Evolutionary conservation across 78 protist species (phyloP), one percentile per base, ranked within the genome.

Genomic region (Guillardia theta): DNA sequence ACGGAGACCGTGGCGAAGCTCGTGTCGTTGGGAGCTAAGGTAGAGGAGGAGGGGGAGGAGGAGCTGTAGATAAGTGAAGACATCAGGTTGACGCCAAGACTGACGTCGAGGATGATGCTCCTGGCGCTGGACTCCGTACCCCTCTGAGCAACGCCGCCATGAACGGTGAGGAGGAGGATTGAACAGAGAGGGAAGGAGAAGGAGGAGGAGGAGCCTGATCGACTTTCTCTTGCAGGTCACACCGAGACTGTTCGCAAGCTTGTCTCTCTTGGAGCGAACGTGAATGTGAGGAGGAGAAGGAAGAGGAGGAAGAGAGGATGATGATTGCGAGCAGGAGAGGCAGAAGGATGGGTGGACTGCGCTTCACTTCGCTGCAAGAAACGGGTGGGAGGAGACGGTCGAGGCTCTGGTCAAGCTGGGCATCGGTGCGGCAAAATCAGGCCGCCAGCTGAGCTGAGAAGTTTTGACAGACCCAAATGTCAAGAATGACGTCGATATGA

Each of bases 401-500:
- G 22, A 36, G 9, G 22, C 9, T 12, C 83, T 70, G 46, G 83
- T 70, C 10, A 43, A 70, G 83, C 10, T 70, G 21, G 83, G 83
- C 21, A 15, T 70, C 41, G n/a, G n/a, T n/a, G n/a, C n/a, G n/a
- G n/a, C n/a, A n/a, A n/a, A n/a, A n/a, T n/a, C n/a, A n/a, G n/a
- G n/a, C n/a, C n/a, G n/a, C n/a, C n/a, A n/a, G n/a, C n/a, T n/a
- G n/a, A n/a, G n/a, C n/a, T n/a, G n/a, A n/a, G n/a, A n/a, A n/a
- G n/a, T n/a, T n/a, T n/a, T n/a, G n/a, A n/a, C n/a, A n/a, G 41
- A 33, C 83, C 36, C 22, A 3, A 70, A 70, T 43, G 83, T 24
- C 83, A 70, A 70, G 41, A 70, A 70, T 43, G 83, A 70, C 83
- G 83, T 24, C 83, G 83, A 70, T 43, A 70, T 70, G 83, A 70